Conservation (phyloP, 768 basidiomycete genomes). For the Boletus sp. region DNA sequence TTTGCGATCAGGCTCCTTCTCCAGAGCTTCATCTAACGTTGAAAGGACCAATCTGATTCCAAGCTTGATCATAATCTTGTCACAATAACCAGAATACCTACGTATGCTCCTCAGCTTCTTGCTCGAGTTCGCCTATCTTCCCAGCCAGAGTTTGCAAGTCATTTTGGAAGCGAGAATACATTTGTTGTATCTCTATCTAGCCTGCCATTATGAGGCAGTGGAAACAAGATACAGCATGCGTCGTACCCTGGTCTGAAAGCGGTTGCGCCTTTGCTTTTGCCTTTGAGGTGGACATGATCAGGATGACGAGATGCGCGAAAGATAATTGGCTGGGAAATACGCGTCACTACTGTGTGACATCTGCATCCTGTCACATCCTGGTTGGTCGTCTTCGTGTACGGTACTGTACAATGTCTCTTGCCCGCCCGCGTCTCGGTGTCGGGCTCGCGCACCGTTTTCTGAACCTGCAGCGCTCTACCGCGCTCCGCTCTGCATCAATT, state of each 20-base stretch:
- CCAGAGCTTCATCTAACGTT: slow-evolving; percentile 79
- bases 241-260: slow-evolving; percentile 72
- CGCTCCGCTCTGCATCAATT: slow-evolving; percentile 37
- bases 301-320: slow-evolving; percentile 10
- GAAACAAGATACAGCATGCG: not conserved
- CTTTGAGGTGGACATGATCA: slow-evolving; percentile 52
- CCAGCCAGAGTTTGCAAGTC: slow-evolving; percentile 89
- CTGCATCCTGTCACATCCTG: slow-evolving; percentile 20
- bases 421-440: slow-evolving; percentile 48
- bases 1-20: slow-evolving; percentile 85
- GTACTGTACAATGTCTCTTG: slow-evolving; percentile 51
- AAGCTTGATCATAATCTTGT: not conserved
- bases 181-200: slow-evolving; percentile 82
- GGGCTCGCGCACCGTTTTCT: slow-evolving; percentile 51
- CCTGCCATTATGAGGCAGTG: slow-evolving; percentile 38
- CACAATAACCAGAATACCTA: slow-evolving; percentile 39
- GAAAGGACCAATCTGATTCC: slow-evolving; percentile 74
- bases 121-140: slow-evolving; percentile 95
- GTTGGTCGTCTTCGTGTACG: slow-evolving; percentile 9
- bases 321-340: slow-evolving; percentile 27
- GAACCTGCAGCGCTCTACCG: slow-evolving; percentile 23
- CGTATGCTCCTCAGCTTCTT: slow-evolving; percentile 95
- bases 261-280: slow-evolving; percentile 56
- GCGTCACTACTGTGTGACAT: slow-evolving; percentile 27
- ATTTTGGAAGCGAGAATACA: slow-evolving; percentile 76